These are phyloP conservation scores for Fonsecaea nubica DNA, from an alignment of 2,329 filamentous ascomycete species.

Conservation along the genomic window DNA sequence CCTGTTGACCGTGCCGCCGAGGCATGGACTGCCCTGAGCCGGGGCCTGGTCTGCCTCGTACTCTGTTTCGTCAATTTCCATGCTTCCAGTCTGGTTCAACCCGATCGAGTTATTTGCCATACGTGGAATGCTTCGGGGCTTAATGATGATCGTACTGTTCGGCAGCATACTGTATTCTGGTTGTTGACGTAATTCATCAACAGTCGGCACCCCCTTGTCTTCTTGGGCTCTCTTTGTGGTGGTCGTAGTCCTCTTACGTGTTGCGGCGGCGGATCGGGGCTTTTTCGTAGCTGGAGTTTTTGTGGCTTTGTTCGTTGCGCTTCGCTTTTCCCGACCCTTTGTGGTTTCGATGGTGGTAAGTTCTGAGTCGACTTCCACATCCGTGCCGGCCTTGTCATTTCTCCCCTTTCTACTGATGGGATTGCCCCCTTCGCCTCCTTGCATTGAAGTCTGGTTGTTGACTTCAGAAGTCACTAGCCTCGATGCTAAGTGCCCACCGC, in stretches of 20 bases:
- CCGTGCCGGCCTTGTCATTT: background rate
- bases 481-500: background rate
- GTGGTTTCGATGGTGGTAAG: slow-evolving; percentile 4
- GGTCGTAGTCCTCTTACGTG: slow-evolving; percentile 13
- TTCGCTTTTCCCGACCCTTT: slow-evolving; percentile 27
- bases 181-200: slow-evolving; percentile 32
- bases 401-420: background rate
- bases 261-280: slow-evolving; percentile 18
- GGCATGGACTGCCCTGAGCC: slow-evolving; percentile 8
- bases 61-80: slow-evolving; percentile 25
- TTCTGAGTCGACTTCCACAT: background rate
- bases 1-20: slow-evolving; percentile 10
- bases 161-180: slow-evolving; percentile 15
- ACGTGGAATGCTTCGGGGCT: background rate
- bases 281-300: slow-evolving; percentile 29
- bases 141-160: background rate
- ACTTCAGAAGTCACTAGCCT: background rate
- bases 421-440: background rate
- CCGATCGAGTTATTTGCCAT: slow-evolving; percentile 5
- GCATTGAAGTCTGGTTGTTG: background rate
- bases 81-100: slow-evolving; percentile 1
- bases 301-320: slow-evolving; percentile 13
- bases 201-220: slow-evolving; percentile 27
- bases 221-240: slow-evolving; percentile 14
- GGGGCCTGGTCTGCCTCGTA: background rate